A percentile compares a stretch with the other conserved stretches of the same genome.
phyloP scores from a whole-genome alignment of 208 protist species.

The Trypanosoma avium region DNA sequence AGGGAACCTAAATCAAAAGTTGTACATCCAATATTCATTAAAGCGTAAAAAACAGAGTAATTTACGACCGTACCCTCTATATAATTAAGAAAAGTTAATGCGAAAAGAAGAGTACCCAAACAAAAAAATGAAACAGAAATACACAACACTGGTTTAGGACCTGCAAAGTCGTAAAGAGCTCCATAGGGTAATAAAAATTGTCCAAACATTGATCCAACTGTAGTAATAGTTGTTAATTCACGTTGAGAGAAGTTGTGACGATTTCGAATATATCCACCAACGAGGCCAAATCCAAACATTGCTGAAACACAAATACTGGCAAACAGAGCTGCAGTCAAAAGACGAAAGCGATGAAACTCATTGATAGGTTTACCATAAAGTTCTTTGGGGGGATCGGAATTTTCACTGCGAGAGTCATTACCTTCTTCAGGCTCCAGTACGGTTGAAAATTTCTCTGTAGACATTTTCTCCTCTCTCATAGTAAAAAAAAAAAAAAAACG shows the following conservation, averaged over 20 bases:
- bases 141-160: conserved; percentile 37
- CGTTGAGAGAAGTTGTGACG: conserved; percentile 55
- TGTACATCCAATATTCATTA: conserved; percentile 50
- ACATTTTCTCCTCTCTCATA: not conserved
- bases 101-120: conserved; percentile 31
- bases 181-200: conserved; percentile 59
- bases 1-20: conserved; percentile 39
- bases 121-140: conserved; percentile 33
- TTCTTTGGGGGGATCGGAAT: not conserved
- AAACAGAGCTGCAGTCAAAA: conserved; percentile 54
- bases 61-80: conserved; percentile 29
- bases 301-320: conserved; percentile 55
- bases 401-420: not conserved
- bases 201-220: conserved; percentile 53
- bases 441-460: not conserved
- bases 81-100: conserved; percentile 33
- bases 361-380: conserved; percentile 26
- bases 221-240: conserved; percentile 75
- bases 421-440: not conserved
- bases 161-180: conserved; percentile 60
- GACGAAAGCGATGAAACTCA: conserved; percentile 58
- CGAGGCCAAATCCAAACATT: conserved; percentile 67
- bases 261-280: conserved; percentile 42
- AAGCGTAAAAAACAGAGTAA: conserved; percentile 41
- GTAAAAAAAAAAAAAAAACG: conserved; percentile 23